Evolutionary conservation across 805 yeast genomes (phyloP), one percentile per base, ranked within the genome.

Genomic region (Brettanomyces custersianus): DNA sequence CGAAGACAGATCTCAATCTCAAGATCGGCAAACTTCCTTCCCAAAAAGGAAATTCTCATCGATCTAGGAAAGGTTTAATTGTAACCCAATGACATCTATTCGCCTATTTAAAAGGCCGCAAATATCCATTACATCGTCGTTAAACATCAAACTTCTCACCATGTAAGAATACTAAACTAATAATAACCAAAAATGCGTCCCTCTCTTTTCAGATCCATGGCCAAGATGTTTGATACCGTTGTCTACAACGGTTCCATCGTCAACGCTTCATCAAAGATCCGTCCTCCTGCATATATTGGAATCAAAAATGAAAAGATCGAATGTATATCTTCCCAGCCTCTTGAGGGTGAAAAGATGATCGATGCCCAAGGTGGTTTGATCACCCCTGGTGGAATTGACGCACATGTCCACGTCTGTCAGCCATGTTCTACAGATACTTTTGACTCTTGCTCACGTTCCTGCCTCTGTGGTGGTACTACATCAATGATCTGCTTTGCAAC

Each of bases 311-410:
- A 54, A 42, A 32, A 40, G 20, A 40, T 41, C 10, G 40, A 41
- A n/a, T 36, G 43, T 26, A 45, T 45, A 15, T 42, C 47, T 3
- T 38, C 44, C 12, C 36, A 44, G n/a, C 45, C 47, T 2, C 27
- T 50, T 20, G 35, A 34, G n/a, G 46, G 45, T n/a, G 34, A 31
- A 18, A 33, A 38, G 30, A 19, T 40, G 11, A 47, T 50, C 28
- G 73, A 70, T 48, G 72, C 72, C 4, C 56, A 66, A 38, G 70
- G 72, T 8, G 74, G 60, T 0, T 59, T 47, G 38, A 60, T 70
- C 20, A 68, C 72, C 2, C 75, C 75, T 2, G 74, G 74, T 31
- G 74, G 73, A 4, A 61, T 70, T 26, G 75, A 70, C 44, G 57
- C 70, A 1, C 74, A 69, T 45, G 72, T 67, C 19, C 75, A 69